Base-by-base conservation (phyloP, 2,329 filamentous ascomycete species). In the Metarhizium anisopliae region DNA sequence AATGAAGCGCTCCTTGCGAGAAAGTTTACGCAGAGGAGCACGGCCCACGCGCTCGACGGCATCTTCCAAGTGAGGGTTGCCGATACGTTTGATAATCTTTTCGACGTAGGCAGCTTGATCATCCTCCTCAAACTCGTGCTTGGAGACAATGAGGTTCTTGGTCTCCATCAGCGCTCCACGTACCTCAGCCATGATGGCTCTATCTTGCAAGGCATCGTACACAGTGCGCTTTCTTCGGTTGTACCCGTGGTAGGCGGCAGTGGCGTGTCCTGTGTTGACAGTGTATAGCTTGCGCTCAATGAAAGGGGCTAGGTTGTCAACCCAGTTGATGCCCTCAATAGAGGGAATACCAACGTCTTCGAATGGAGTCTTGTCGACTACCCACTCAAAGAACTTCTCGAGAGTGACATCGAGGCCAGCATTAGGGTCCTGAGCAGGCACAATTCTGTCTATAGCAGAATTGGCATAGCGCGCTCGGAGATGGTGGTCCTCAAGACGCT, bases 221-320 rank as follows among this genome's bases (percentile, higher is more conserved):
- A 99, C 90, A 58, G 88, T 95, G 67, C 83, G 80, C 80, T 95
- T 93, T 68, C 89, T 85, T 62, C 85, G 82, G 75, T 91, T 82
- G 81, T 95, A 89, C 55, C 92, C 93, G 73, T 94, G 92, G 82
- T 97, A 97, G 58, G 94, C 93, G 20, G 92, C 92, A 7, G 93
- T 95, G 58, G 94, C 94, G 70, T 99, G 94, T 55, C 91, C 89
- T 25, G 94, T 99, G 83, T 99, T 99, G 81, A 99, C 93, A 25
- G 94, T 99, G 81, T 92, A 99, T 61, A 99, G 86, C 83, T 99
- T 99, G 73, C 94, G 92, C 84, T 99, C 94, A 67, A 99, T 97
- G 77, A 93, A 99, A 56, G 94, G 94, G 68, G 86, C 82, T 35
- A 99, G 84, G 75, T 97, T 81, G 61, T 90, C 85, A 58, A 97